Evolutionary conservation across 2,329 filamentous ascomycete species (phyloP).

Genomic region (Stemphylium vesicarium): DNA sequence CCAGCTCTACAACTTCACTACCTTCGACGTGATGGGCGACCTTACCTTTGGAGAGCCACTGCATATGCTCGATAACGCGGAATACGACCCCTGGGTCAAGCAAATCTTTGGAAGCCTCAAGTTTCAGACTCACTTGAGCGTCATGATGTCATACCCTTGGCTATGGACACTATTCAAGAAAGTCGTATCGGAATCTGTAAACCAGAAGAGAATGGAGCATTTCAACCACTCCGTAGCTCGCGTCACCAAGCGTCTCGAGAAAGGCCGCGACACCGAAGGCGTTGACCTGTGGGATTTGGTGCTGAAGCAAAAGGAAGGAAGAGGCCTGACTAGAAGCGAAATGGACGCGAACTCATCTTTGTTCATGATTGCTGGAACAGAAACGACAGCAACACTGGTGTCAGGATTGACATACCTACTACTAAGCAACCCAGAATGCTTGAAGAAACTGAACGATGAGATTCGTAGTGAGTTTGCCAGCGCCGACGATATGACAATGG

Average conservation of each 20-base stretch:
- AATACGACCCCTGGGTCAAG: slow-evolving; percentile 30
- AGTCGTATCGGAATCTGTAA: slow-evolving; percentile 8
- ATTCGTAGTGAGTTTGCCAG: slow-evolving; percentile 34
- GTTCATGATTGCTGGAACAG: slow-evolving; percentile 54
- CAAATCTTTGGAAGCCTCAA: slow-evolving; percentile 37
- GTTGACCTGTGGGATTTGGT: slow-evolving; percentile 52
- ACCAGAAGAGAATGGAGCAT: slow-evolving; percentile 23
- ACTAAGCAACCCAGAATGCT: slow-evolving; percentile 33
- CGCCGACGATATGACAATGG: slow-evolving; percentile 46
- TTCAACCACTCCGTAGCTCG: slow-evolving; percentile 29
- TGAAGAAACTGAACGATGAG: slow-evolving; percentile 39
- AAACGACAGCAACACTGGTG: slow-evolving; percentile 54
- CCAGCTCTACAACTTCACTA: slow-evolving; percentile 40
- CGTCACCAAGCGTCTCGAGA: slow-evolving; percentile 40
- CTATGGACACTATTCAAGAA: slow-evolving; percentile 11
- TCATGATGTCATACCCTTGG: slow-evolving; percentile 19
- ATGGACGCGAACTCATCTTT: slow-evolving; percentile 48
- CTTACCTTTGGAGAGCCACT: slow-evolving; percentile 42
- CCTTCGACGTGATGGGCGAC: slow-evolving; percentile 45
- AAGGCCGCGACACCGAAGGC: slow-evolving; percentile 29
- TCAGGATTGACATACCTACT: slow-evolving; percentile 48
- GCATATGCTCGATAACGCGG: slow-evolving; percentile 34
- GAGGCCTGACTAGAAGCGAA: slow-evolving; percentile 37
- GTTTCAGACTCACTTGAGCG: slow-evolving; percentile 1
- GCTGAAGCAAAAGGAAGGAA: slow-evolving; percentile 40